These are phyloP conservation scores for Gentiana dahurica DNA, from an alignment of 257 asterid species.

Conservation along the genomic window DNA sequence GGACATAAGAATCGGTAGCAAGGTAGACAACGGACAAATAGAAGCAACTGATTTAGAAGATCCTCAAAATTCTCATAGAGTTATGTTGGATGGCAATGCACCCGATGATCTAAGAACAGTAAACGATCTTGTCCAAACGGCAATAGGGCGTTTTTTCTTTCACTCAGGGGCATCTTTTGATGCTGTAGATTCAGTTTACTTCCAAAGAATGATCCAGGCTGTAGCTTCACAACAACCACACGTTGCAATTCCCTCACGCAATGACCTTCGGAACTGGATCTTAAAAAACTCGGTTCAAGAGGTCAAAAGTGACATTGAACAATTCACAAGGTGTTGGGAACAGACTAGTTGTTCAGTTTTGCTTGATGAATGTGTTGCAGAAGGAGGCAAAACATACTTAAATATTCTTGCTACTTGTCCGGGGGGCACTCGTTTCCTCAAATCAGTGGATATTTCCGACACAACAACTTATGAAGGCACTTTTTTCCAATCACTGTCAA, in stretches of 20 bases:
- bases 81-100: slow-evolving; percentile 19
- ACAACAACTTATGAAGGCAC: slow-evolving; percentile 39
- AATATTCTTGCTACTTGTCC: slow-evolving; percentile 59
- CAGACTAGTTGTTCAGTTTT: slow-evolving; percentile 71
- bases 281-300: slow-evolving; percentile 61
- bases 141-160: slow-evolving; percentile 63
- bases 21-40: slow-evolving; percentile 60
- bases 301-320: slow-evolving; percentile 46
- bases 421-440: slow-evolving; percentile 54
- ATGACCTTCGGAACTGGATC: slow-evolving; percentile 66
- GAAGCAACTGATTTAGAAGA: slow-evolving; percentile 31
- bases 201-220: slow-evolving; percentile 76
- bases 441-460: slow-evolving; percentile 62
- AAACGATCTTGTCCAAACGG: slow-evolving; percentile 55
- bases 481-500: slow-evolving; percentile 55
- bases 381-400: slow-evolving; percentile 48
- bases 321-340: slow-evolving; percentile 45
- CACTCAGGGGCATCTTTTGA: slow-evolving; percentile 64
- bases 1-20: slow-evolving; percentile 23
- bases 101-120: slow-evolving; percentile 25
- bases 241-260: slow-evolving; percentile 54
- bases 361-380: slow-evolving; percentile 55
- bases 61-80: slow-evolving; percentile 8
- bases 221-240: slow-evolving; percentile 55
- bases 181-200: slow-evolving; percentile 62